Evolutionary conservation across 2,329 filamentous ascomycete genomes (phyloP), one percentile per base, ranked within the genome.

Genomic region (Sphaerulina musiva): DNA sequence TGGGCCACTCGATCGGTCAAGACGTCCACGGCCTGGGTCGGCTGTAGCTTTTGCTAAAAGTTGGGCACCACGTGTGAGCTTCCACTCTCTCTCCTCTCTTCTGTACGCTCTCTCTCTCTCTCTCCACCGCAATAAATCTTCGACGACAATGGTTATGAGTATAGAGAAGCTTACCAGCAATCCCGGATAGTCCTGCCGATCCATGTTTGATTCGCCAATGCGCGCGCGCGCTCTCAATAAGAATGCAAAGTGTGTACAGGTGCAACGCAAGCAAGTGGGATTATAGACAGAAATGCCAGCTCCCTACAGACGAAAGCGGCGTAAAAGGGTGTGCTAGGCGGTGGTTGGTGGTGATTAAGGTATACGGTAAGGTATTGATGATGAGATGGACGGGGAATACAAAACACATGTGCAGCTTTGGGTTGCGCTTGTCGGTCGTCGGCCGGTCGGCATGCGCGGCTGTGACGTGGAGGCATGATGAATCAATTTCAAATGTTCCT

Each of bases 101-200:
- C 26, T 34, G 17, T 20, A 9, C 9, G 6, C n/a, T n/a, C 9
- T 36, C 32, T 31, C 38, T n/a, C 14, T 17, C 14, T 17, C 14
- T 17, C 14, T 1, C 14, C 14, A 17, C 14, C 14, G 14, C 14
- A 17, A 17, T 17, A 17, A 23, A 32, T 11, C 31, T 17, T 47
- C 46, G n/a, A 26, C 26, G 26, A 26, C 26, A 26, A 26, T 26
- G 26, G 26, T 26, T 26, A 26, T 26, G 26, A 14, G 31, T 23
- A 29, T 43, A 34, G 9, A 43, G 23, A 50, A 36, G 42, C 86
- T 79, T 79, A 96, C 92, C 85, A 95, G 85, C 82, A 97, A 85
- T 65, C 84, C 85, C 72, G 92, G 90, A 78, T 97, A 97, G 74
- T 96, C 92, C 73, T 87, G 80, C 74, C 90, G 83, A 70, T 87